Conservation (phyloP, 495 filamentous ascomycete species). For the Trichoderma erinaceum region DNA sequence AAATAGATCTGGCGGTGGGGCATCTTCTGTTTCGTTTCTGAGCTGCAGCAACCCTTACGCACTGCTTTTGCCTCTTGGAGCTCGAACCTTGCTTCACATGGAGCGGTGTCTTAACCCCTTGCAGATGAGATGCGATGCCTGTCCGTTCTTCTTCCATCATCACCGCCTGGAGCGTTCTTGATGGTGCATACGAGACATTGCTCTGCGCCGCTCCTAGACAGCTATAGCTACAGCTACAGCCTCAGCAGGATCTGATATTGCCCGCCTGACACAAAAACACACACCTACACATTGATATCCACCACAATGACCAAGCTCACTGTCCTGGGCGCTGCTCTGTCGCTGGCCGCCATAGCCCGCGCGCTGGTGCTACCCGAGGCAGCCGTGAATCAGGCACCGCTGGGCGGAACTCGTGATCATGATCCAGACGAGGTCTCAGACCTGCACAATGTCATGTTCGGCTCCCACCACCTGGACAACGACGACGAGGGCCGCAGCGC, state of each 20-base stretch:
- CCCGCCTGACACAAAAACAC: neutral
- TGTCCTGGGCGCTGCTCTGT: neutral
- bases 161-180: constrained; percentile 9
- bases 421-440: neutral
- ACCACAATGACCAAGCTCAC: constrained; percentile 5
- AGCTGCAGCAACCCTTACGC: neutral
- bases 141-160: neutral
- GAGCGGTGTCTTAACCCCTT: neutral
- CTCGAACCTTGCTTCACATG: neutral
- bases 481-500: neutral
- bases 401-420: neutral
- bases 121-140: neutral
- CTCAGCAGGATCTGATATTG: neutral
- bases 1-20: constrained; percentile 13
- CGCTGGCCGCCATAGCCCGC: constrained; percentile 8
- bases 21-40: neutral
- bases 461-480: constrained; percentile 2
- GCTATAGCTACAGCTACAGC: neutral
- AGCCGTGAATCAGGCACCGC: constrained; percentile 10
- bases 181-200: neutral
- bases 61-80: constrained; percentile 1
- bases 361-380: neutral
- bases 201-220: neutral
- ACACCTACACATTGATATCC: neutral
- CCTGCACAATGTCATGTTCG: neutral